phyloP scores from a whole-genome alignment of 306 rosid species.

The Cyclanthera cordifolia region DNA sequence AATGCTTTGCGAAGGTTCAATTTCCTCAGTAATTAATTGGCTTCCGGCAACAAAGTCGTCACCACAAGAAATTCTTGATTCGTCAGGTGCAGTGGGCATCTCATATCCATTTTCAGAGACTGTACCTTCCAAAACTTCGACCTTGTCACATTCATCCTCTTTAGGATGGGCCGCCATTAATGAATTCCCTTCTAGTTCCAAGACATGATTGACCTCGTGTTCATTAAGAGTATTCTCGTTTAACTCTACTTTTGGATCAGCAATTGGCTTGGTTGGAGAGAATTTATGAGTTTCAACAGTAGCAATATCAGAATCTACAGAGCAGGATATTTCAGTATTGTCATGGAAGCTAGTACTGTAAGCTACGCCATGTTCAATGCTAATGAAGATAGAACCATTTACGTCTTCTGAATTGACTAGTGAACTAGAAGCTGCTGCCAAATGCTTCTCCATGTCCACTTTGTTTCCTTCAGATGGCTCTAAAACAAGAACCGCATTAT shows the following conservation, averaged over 20 bases:
- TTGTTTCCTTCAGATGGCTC: constrained; percentile 7
- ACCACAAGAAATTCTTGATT: background rate
- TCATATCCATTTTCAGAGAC: background rate
- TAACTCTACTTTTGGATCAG: background rate
- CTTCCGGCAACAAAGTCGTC: constrained; percentile 14
- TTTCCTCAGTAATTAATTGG: constrained; percentile 13
- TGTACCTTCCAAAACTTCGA: background rate
- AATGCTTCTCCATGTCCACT: constrained; percentile 14
- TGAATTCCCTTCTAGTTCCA: constrained; percentile 5
- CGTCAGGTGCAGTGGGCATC: background rate
- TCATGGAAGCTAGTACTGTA: background rate
- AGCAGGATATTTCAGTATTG: background rate
- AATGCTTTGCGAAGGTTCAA: constrained; percentile 12
- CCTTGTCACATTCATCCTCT: background rate
- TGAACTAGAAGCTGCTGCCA: constrained; percentile 10
- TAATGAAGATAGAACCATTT: constrained; percentile 7
- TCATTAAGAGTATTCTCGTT: background rate
- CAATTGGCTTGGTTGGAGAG: background rate
- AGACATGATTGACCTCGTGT: background rate
- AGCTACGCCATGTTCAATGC: background rate
- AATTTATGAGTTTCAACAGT: background rate
- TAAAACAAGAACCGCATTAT: constrained; percentile 6
- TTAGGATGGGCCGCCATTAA: background rate
- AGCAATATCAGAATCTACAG: background rate
- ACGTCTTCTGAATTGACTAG: background rate